Conservation (phyloP, 2,329 filamentous ascomycete species). For the Lithohypha guttulata region DNA sequence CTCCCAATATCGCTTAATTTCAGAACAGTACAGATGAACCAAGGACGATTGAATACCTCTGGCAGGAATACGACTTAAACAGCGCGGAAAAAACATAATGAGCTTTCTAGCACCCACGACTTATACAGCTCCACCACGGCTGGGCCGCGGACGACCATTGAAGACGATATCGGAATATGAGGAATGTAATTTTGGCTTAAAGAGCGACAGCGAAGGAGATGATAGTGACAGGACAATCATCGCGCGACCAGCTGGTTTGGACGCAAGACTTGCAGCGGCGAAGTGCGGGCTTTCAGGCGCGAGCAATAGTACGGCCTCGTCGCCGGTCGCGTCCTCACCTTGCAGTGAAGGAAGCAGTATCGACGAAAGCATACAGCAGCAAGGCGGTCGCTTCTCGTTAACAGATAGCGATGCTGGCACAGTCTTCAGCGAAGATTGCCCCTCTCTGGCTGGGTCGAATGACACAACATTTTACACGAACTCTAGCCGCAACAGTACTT, state of each 20-base stretch:
- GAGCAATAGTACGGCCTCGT: conserved; percentile 20
- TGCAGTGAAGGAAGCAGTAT: conserved; percentile 48
- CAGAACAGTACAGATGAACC: conserved; percentile 2
- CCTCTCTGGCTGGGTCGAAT: conserved; percentile 38
- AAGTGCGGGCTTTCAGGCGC: conserved; percentile 15
- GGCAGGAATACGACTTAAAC: not conserved
- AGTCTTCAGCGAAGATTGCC: conserved; percentile 36
- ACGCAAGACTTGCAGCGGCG: conserved; percentile 19
- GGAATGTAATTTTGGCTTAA: conserved; percentile 22
- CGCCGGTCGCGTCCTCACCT: conserved; percentile 38
- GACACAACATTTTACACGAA: conserved; percentile 33
- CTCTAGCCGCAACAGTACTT: conserved; percentile 27
- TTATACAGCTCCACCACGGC: conserved; percentile 45
- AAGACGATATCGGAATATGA: conserved; percentile 54
- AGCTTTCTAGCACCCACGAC: conserved; percentile 37
- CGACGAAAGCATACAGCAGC: conserved; percentile 52
- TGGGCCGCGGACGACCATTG: conserved; percentile 47
- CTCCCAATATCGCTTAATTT: not conserved
- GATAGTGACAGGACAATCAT: conserved; percentile 27
- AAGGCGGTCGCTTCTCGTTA: conserved; percentile 77
- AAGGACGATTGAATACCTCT: conserved; percentile 1
- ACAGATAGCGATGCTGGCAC: conserved; percentile 73
- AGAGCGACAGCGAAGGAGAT: conserved; percentile 29
- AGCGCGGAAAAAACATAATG: conserved; percentile 12
- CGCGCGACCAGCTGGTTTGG: conserved; percentile 24